These are phyloP conservation scores for Globisporangium radiosum DNA, from an alignment of 352 stramenopile species.

Conservation along the genomic window DNA sequence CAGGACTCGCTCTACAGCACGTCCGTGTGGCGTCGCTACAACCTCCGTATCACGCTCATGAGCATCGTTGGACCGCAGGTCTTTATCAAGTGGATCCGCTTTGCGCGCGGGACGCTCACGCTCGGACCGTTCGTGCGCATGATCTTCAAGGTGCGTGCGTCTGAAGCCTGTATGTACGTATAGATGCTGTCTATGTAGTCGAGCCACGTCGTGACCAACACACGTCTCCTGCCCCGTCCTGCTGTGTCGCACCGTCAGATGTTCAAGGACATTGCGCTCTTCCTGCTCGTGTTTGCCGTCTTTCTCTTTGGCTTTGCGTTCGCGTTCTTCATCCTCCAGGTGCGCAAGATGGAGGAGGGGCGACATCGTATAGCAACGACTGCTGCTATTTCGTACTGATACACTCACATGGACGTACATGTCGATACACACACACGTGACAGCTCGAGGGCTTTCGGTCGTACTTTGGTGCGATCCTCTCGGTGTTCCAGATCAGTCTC, in stretches of 20 bases:
- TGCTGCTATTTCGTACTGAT: no score
- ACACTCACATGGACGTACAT: not conserved
- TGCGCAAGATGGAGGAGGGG: conserved; percentile 5
- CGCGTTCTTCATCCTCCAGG: conserved; percentile 80
- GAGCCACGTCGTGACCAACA: no score
- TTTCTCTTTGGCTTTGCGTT: conserved; percentile 75
- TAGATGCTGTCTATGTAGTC: not conserved
- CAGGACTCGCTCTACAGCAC: conserved; percentile 58
- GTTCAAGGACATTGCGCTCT: conserved; percentile 73
- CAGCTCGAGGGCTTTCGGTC: conserved; percentile 67
- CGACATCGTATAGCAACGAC: no score
- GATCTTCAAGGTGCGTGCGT: conserved; percentile 61
- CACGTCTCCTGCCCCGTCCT: not conserved
- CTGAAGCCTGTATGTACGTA: not conserved
- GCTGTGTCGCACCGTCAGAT: conserved; percentile 30
- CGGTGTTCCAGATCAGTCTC: conserved; percentile 66
- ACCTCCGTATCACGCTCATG: conserved; percentile 71
- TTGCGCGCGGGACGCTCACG: conserved; percentile 54
- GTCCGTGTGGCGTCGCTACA: conserved; percentile 52
- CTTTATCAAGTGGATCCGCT: conserved; percentile 80
- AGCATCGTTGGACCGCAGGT: conserved; percentile 72
- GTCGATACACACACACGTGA: not conserved
- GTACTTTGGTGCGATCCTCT: conserved; percentile 48
- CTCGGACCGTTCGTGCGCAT: conserved; percentile 79
- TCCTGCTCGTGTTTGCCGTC: conserved; percentile 66